Percentiles rank a stretch among this genome's conserved stretches.
Conservation (phyloP, 208 protist species). For the Wallacemonas collosoma region DNA sequence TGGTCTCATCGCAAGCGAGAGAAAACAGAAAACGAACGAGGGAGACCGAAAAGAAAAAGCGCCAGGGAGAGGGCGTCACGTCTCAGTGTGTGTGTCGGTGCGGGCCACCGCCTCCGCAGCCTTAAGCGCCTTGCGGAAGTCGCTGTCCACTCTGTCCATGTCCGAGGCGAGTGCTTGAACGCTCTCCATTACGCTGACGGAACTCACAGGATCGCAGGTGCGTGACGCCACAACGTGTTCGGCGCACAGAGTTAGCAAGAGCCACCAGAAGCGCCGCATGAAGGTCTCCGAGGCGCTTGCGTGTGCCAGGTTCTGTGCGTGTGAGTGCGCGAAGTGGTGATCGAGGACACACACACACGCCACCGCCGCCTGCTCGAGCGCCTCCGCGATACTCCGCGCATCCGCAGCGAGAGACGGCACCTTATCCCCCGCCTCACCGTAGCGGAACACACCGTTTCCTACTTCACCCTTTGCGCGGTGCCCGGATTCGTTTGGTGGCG, state of each 20-base stretch:
- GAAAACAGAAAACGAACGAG: too few species aligned
- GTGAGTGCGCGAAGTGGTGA: not conserved
- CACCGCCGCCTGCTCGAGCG: not conserved
- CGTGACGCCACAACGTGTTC: not conserved
- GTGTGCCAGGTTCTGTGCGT: not conserved
- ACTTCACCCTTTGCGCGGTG: not conserved
- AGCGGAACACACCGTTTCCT: not conserved
- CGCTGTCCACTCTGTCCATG: too few species aligned
- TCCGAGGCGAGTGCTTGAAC: too few species aligned
- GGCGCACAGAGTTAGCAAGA: not conserved
- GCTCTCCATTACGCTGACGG: too few species aligned
- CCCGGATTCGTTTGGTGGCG: not conserved
- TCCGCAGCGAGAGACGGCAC: not conserved
- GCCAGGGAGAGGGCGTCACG: too few species aligned
- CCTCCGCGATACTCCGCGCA: not conserved
- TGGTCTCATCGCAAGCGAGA: too few species aligned
- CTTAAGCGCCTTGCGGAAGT: too few species aligned
- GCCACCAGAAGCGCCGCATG: constrained; percentile 3
- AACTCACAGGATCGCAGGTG: too few species aligned
- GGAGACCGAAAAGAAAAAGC: too few species aligned
- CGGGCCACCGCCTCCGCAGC: too few species aligned
- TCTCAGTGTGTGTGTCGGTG: too few species aligned
- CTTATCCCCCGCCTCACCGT: not conserved
- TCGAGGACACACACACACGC: not conserved
- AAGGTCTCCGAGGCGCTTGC: not conserved